Conservation (phyloP, 1,139 yeast genomes). For the Nakaseomyces glabratus region DNA sequence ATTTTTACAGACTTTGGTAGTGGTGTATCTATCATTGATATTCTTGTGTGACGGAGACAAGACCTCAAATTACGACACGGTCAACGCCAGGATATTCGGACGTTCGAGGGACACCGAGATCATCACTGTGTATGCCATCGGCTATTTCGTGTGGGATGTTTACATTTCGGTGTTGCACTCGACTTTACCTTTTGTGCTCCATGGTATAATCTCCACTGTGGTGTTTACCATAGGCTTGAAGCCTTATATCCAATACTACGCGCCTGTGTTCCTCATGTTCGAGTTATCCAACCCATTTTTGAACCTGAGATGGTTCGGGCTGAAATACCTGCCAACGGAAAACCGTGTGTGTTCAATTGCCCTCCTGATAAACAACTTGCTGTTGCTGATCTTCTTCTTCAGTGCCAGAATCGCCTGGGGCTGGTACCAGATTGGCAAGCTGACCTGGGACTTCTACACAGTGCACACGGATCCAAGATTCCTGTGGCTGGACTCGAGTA, state of each 20-base stretch:
- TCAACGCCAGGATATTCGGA: constrained; percentile 50
- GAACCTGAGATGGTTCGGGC: constrained; percentile 83
- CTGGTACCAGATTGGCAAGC: constrained; percentile 52
- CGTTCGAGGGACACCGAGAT: constrained; percentile 67
- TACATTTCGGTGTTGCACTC: constrained; percentile 54
- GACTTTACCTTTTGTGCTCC: constrained; percentile 66
- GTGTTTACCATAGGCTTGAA: constrained; percentile 58
- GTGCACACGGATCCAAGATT: constrained; percentile 38
- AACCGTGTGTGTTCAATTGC: constrained; percentile 43
- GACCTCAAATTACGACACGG: constrained; percentile 18
- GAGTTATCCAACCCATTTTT: constrained; percentile 92
- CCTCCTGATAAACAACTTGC: constrained; percentile 59
- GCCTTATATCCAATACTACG: constrained; percentile 77
- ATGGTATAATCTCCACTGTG: constrained; percentile 72
- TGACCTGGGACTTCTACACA: constrained; percentile 46
- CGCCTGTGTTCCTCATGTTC: constrained; percentile 75
- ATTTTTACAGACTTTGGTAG: constrained; percentile 27
- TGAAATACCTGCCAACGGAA: constrained; percentile 38
- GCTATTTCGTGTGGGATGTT: constrained; percentile 91
- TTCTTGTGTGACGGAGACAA: constrained; percentile 14
- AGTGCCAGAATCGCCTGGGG: constrained; percentile 80
- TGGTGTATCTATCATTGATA: constrained; percentile 24
- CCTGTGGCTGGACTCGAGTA: constrained; percentile 37
- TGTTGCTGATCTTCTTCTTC: constrained; percentile 65
- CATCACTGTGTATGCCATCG: constrained; percentile 61